phyloP scores from a whole-genome alignment of 768 basidiomycete genomes.

The Termitomyces sp. region DNA sequence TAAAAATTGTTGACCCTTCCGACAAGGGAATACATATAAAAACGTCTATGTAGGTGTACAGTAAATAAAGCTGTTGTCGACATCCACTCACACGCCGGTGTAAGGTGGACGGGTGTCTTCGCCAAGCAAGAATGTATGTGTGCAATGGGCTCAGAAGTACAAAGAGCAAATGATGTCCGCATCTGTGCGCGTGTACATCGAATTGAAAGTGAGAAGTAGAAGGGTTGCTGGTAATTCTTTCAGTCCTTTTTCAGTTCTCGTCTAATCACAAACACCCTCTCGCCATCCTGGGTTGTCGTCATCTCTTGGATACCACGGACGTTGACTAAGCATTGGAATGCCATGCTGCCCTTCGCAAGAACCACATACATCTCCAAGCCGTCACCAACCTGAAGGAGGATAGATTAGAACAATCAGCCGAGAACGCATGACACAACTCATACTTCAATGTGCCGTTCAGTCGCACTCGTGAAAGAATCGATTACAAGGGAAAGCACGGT shows the following conservation, averaged over 20 bases:
- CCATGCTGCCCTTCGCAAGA: conserved; percentile 58
- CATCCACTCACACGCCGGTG: neutral
- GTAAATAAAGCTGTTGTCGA: neutral
- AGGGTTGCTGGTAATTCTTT: conserved; percentile 11
- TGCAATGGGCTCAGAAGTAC: neutral
- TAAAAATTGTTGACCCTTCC: neutral
- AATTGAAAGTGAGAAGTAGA: conserved; percentile 8
- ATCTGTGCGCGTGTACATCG: conserved; percentile 13
- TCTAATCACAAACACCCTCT: conserved; percentile 71
- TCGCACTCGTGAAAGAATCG: conserved; percentile 95
- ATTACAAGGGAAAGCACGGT: conserved; percentile 84
- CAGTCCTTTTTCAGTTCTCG: conserved; percentile 84
- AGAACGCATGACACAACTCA: conserved; percentile 16
- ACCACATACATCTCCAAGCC: conserved; percentile 91
- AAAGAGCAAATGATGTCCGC: conserved; percentile 14
- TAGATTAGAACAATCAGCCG: conserved; percentile 9
- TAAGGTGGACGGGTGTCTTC: neutral
- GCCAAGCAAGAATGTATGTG: neutral
- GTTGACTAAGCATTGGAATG: conserved; percentile 51
- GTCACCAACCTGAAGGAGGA: conserved; percentile 73
- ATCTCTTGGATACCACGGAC: conserved; percentile 60
- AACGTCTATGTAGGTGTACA: conserved; percentile 7
- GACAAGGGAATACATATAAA: neutral
- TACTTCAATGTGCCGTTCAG: conserved; percentile 97
- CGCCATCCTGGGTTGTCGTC: conserved; percentile 53